Evolutionary conservation across 805 yeast species (phyloP), one percentile per base, ranked within the genome.

Genomic region (Candida alai): DNA sequence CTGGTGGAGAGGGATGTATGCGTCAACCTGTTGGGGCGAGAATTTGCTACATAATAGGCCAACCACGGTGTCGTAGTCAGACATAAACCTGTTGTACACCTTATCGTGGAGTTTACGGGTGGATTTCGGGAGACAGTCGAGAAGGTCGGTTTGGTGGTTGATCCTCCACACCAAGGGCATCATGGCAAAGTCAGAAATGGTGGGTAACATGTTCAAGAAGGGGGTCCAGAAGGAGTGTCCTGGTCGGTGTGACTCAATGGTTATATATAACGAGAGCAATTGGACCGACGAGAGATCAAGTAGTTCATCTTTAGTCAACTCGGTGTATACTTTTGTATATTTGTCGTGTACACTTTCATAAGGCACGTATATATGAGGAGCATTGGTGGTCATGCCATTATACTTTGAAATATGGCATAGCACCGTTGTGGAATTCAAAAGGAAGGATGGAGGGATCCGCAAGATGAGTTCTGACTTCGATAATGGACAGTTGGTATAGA

Each of bases 121-220:
- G 0, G 73, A 54, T 4, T 43, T 18, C 0, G 89, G 82, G 15
- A 82, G 56, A 6, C 52, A 34, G 2, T 59, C 43, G 30, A 66
- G 54, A 2, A 70, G 40, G 11, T 53, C 45, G 34, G 47, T 37
- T 11, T 36, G 54, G 9, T 58, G 41, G 12, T 52, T 35, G 0
- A 64, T 50, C 11, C 65, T 44, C 95, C 95, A 84, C 1, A 70
- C 59, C 24, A 85, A 56, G 1, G 96, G 96, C 2, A 80, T 65
- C 0, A 66, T 42, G 0, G 45, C 44, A 35, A 86, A 72, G 26
- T 81, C 88, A 0, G 58, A 50, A 10, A 62, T 39, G 0, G 61
- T 49, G 0, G 96, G 96, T 38, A 86, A 66, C 43, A 76, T 71
- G 21, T 70, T 68, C 8, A 85, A 54, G 51, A 85, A 85, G 0